A percentile compares a stretch with the other conserved stretches of the same genome.
These are phyloP conservation scores for Sordaria brevicollis DNA, from an alignment of 495 filamentous ascomycete genomes.

Conservation along the genomic window DNA sequence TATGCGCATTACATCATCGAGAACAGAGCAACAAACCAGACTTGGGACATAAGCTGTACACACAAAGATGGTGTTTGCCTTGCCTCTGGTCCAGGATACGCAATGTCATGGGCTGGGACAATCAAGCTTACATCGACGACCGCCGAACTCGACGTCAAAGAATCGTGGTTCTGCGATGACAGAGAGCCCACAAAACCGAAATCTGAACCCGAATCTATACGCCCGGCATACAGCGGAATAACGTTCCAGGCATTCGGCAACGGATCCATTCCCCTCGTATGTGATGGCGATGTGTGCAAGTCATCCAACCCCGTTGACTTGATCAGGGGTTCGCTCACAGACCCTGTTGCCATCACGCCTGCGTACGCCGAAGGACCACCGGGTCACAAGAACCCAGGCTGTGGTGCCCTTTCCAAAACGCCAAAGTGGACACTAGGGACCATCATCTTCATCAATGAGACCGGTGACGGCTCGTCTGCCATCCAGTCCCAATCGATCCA, in stretches of 20 bases:
- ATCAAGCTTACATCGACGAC: background rate
- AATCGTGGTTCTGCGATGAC: slow-evolving; percentile 15
- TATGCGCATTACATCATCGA: slow-evolving; percentile 12
- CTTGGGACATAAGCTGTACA: slow-evolving; percentile 5
- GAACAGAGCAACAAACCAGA: slow-evolving; percentile 20
- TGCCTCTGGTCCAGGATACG: background rate
- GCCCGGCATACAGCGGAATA: background rate
- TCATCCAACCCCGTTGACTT: slow-evolving; percentile 7
- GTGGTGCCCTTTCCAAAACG: slow-evolving; percentile 1
- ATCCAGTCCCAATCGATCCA: slow-evolving; percentile 5
- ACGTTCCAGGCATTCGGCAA: slow-evolving; percentile 10
- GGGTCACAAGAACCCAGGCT: slow-evolving; percentile 7
- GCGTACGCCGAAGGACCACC: slow-evolving; percentile 9
- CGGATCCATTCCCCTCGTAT: slow-evolving; percentile 1
- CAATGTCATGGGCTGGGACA: background rate
- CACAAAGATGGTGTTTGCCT: background rate
- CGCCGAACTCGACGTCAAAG: slow-evolving; percentile 3
- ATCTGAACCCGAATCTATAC: background rate
- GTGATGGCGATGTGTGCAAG: background rate
- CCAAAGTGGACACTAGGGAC: slow-evolving; percentile 11
- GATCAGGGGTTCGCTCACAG: slow-evolving; percentile 8
- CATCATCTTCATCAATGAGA: slow-evolving; percentile 10
- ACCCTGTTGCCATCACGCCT: slow-evolving; percentile 13
- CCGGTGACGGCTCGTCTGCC: slow-evolving; percentile 6
- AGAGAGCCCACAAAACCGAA: slow-evolving; percentile 1